Conservation (phyloP, 2,329 filamentous ascomycete species). For the Rhynchosporium secalis region DNA sequence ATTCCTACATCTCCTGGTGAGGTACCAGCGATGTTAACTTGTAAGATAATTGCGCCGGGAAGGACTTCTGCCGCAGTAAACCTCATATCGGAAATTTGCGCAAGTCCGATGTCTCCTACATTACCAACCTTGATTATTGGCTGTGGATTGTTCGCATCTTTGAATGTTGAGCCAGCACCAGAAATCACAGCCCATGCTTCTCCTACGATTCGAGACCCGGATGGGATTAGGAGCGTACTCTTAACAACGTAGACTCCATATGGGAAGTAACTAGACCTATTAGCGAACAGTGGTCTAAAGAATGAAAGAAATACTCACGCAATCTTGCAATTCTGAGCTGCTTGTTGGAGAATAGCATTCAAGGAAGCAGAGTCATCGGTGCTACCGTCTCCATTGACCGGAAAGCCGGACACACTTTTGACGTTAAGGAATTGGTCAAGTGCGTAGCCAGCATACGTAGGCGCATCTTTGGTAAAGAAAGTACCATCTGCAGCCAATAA, state of each 20-base stretch:
- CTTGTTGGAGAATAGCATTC: constrained; percentile 39
- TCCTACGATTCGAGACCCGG: constrained; percentile 53
- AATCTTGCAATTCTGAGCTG: constrained; percentile 33
- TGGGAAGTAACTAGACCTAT: constrained; percentile 41
- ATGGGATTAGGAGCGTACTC: constrained; percentile 48
- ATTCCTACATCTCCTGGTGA: constrained; percentile 51
- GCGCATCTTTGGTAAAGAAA: constrained; percentile 45
- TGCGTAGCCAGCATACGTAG: constrained; percentile 47
- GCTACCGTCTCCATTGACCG: constrained; percentile 46
- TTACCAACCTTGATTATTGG: constrained; percentile 53
- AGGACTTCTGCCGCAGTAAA: constrained; percentile 52
- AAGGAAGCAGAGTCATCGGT: constrained; percentile 41
- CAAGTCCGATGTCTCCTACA: constrained; percentile 49
- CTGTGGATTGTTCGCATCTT: constrained; percentile 44
- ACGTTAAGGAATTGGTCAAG: constrained; percentile 48
- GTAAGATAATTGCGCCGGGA: constrained; percentile 45
- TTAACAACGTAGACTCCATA: constrained; percentile 48
- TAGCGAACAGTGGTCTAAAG: background rate
- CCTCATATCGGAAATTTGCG: constrained; percentile 53
- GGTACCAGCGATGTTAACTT: constrained; percentile 52
- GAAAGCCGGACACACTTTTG: constrained; percentile 44
- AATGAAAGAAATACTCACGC: constrained; percentile 18
- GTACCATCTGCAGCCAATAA: constrained; percentile 40
- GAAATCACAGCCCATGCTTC: constrained; percentile 54
- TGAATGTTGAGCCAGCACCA: constrained; percentile 50